These are phyloP conservation scores for Lactifluus hygrophoroides DNA, from an alignment of 768 basidiomycete genomes.

Conservation along the genomic window DNA sequence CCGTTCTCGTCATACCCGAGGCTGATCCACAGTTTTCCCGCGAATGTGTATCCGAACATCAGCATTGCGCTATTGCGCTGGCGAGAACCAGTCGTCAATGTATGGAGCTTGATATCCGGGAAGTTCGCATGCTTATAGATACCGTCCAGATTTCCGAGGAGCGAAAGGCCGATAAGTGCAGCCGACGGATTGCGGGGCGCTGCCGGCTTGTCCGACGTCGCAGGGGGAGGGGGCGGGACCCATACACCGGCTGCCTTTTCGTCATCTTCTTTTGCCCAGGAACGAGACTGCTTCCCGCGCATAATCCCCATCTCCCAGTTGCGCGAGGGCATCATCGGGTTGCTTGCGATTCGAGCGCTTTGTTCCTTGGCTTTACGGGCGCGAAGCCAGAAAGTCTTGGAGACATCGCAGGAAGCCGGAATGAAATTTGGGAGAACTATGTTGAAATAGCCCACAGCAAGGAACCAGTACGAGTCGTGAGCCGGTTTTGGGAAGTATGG, in stretches of 20 bases:
- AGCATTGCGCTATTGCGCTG: slow-evolving; percentile 72
- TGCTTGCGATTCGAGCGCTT: slow-evolving; percentile 56
- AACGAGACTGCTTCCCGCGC: slow-evolving; percentile 49
- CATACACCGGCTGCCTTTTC: slow-evolving; percentile 41
- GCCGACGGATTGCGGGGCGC: slow-evolving; percentile 35
- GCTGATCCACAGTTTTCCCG: slow-evolving; percentile 68
- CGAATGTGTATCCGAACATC: slow-evolving; percentile 74
- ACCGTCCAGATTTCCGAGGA: slow-evolving; percentile 79
- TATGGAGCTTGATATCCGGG: slow-evolving; percentile 50
- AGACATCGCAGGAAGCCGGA: slow-evolving; percentile 31
- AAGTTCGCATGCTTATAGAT: slow-evolving; percentile 65
- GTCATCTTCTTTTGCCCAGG: slow-evolving; percentile 73
- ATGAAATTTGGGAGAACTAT: slow-evolving; percentile 69
- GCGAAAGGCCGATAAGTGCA: slow-evolving; percentile 68
- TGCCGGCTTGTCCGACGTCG: slow-evolving; percentile 14
- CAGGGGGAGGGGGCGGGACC: slow-evolving; percentile 26
- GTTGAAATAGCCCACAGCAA: slow-evolving; percentile 78
- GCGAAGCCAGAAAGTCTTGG: slow-evolving; percentile 63
- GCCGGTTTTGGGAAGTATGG: slow-evolving; percentile 38
- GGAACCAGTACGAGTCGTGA: slow-evolving; percentile 68
- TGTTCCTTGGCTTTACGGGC: slow-evolving; percentile 61
- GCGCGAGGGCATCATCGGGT: slow-evolving; percentile 50
- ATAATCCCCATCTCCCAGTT: slow-evolving; percentile 57
- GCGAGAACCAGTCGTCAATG: slow-evolving; percentile 77
- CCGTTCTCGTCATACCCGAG: slow-evolving; percentile 75